These are phyloP conservation scores for Podaxis sp. DNA, from an alignment of 768 basidiomycete genomes.

Conservation along the genomic window DNA sequence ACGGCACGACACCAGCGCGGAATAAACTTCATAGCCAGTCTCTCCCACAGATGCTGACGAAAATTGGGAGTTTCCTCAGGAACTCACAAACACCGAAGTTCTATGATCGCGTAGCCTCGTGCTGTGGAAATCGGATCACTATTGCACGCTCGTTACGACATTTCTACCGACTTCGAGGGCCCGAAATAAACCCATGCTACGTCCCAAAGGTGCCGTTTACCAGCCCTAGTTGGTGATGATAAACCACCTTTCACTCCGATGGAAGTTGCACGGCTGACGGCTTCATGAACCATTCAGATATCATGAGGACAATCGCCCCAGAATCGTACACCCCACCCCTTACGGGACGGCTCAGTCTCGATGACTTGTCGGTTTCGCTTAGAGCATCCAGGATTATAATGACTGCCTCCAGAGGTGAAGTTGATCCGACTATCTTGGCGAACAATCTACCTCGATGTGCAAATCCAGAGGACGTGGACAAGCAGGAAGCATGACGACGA, in stretches of 20 bases:
- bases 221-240: neutral
- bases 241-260: neutral
- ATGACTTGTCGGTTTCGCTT: constrained; percentile 3
- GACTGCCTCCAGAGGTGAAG: neutral
- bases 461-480: neutral
- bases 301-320: neutral
- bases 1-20: neutral
- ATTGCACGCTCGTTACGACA: neutral
- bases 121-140: neutral
- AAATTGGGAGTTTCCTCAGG: neutral
- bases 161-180: neutral
- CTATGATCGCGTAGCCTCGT: neutral
- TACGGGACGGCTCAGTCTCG: constrained; percentile 1
- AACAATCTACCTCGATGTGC: neutral
- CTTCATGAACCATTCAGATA: neutral
- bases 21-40: neutral
- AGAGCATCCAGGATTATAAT: neutral
- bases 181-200: neutral
- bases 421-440: neutral
- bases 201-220: neutral
- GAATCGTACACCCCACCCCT: neutral
- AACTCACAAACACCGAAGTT: neutral
- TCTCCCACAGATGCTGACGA: too few species aligned
- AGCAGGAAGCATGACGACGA: neutral
- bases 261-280: neutral